These are phyloP conservation scores for Urochloa ruziziensis DNA, from an alignment of 176 grass and related monocot genomes.

Conservation along the genomic window DNA sequence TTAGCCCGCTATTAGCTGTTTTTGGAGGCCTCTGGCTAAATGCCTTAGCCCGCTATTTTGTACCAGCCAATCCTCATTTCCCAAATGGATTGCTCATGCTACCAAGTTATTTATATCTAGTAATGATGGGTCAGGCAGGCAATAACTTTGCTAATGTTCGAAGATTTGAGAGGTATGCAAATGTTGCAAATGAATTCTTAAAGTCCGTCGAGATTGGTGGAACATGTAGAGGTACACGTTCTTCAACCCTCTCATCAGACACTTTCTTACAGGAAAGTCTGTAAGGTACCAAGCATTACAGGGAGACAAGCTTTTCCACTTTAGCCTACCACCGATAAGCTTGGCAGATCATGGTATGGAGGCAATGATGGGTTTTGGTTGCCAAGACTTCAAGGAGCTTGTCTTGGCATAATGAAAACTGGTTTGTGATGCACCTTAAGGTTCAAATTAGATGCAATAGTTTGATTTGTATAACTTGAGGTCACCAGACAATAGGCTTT, in stretches of 20 bases:
- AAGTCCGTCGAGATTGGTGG: background rate
- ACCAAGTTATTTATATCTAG: background rate
- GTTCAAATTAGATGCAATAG: too few relatives aligned
- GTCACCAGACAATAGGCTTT: too few relatives aligned
- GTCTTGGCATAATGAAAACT: too few relatives aligned
- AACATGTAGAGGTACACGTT: background rate
- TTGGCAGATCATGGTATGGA: conserved; percentile 10
- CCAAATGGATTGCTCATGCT: background rate
- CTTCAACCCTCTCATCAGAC: conserved; percentile 22
- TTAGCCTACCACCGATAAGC: background rate
- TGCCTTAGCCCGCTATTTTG: too few relatives aligned
- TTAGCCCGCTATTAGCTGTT: too few relatives aligned
- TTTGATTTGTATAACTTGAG: too few relatives aligned
- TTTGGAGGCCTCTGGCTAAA: too few relatives aligned
- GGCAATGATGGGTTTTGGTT: background rate
- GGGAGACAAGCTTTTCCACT: background rate
- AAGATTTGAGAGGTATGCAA: too few relatives aligned
- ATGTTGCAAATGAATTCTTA: background rate
- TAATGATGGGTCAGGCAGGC: too few relatives aligned
- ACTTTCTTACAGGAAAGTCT: conserved; percentile 14
- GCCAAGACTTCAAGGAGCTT: background rate
- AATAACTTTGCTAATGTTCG: too few relatives aligned
- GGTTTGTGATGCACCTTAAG: too few relatives aligned
- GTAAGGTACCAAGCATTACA: background rate
- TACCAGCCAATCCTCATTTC: background rate